These are phyloP conservation scores for Miamiensis avidus DNA, from an alignment of 169 alveolate species.

Conservation along the genomic window DNA sequence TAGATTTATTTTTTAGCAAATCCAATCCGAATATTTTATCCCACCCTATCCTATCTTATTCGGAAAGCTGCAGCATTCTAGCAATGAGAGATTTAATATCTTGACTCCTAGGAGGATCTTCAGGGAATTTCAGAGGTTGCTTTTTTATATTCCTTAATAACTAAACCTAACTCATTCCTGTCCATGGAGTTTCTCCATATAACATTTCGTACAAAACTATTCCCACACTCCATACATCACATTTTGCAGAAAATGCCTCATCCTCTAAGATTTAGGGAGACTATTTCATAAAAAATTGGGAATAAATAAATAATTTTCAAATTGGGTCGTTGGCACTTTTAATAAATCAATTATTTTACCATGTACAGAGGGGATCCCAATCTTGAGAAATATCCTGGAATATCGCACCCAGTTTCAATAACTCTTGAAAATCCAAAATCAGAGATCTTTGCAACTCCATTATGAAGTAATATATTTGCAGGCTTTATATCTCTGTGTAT, in stretches of 20 bases:
- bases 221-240: constrained; percentile 52
- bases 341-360: neutral
- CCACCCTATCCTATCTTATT: constrained; percentile 22
- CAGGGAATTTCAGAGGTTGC: neutral
- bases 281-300: neutral
- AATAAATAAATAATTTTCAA: neutral
- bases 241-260: constrained; percentile 28
- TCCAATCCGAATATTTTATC: constrained; percentile 2
- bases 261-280: constrained; percentile 29
- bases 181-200: constrained; percentile 28
- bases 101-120: neutral
- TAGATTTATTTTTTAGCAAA: neutral
- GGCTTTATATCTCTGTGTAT: constrained; percentile 54
- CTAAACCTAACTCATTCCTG: constrained; percentile 1
- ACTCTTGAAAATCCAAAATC: constrained; percentile 53
- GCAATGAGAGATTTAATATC: constrained; percentile 1
- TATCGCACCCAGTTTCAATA: constrained; percentile 28
- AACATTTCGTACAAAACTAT: constrained; percentile 28
- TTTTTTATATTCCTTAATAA: neutral
- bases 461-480: constrained; percentile 43
- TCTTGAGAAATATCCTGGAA: constrained; percentile 35
- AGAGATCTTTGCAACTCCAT: constrained; percentile 46
- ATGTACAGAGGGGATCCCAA: constrained; percentile 48
- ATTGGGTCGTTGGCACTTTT: too few species aligned
- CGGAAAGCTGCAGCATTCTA: constrained; percentile 4